These are phyloP conservation scores for Ochetophila trinervis DNA, from an alignment of 306 rosid genomes.

Conservation along the genomic window DNA sequence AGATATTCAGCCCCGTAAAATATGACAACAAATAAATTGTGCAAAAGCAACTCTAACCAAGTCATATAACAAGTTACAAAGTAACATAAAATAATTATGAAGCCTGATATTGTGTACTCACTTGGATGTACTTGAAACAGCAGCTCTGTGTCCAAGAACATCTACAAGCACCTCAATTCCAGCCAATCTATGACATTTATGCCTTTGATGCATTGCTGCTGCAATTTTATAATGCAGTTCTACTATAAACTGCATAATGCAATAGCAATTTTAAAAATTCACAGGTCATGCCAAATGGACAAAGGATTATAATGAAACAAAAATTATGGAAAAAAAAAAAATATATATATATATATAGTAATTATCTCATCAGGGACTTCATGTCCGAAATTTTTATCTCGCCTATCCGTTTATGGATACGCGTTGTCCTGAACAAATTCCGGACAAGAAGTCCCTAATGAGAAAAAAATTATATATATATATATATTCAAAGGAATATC, in stretches of 20 bases:
- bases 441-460: too few species aligned
- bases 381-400: too few species aligned
- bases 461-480: too few species aligned
- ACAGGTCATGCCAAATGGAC: constrained; percentile 21
- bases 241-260: constrained; percentile 67
- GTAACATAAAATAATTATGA: background rate
- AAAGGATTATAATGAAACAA: constrained; percentile 11
- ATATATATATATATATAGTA: too few species aligned
- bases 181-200: constrained; percentile 75
- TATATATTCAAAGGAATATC: background rate
- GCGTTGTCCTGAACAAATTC: too few species aligned
- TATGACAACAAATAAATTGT: background rate
- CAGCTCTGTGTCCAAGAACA: constrained; percentile 68
- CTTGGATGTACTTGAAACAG: constrained; percentile 79
- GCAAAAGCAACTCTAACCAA: background rate
- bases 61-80: background rate
- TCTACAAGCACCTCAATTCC: constrained; percentile 76
- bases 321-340: background rate
- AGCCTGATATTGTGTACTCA: constrained; percentile 38
- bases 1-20: background rate
- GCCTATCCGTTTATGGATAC: too few species aligned
- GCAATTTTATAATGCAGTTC: constrained; percentile 79
- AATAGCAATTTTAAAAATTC: constrained; percentile 26
- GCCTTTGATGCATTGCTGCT: constrained; percentile 83
- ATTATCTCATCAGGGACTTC: too few species aligned